Evolutionary conservation across 805 yeast genomes (phyloP), one percentile per base, ranked within the genome.

Genomic region (Saccharomycopsis capsularis): DNA sequence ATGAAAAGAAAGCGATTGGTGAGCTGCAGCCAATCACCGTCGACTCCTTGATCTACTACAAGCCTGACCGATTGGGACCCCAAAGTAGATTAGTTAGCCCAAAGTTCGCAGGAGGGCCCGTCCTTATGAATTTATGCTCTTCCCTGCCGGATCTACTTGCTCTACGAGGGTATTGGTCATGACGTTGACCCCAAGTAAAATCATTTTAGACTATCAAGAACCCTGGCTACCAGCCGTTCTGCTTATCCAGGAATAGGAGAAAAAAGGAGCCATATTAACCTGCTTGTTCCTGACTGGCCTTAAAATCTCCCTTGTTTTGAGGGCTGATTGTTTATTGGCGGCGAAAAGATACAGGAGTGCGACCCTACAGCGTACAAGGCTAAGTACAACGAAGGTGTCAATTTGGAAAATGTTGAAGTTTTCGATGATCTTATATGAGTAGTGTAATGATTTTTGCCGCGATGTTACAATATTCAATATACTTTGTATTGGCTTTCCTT

Each of bases 101-200:
- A 27, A 13, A 27, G 13, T 7, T 27, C 11, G 32, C 32, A 7
- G 32, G 32, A 7, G 32, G n/a, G n/a, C n/a, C n/a, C n/a, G n/a
- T n/a, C n/a, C n/a, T n/a, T n/a, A n/a, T 81, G 82, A 2, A 68
- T 77, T 42, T 78, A 78, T 53, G 62, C 75, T 3, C 53, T 76
- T 43, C 75, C 77, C 3, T 77, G 70, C 56, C 62, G 68, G 16
- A 59, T 78, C 47, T 48, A 71, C 6, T 63, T 71, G 23, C 55
- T 71, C 49, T 70, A 69, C 54, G 57, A 62, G 30, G 55, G 63
- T 23, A 36, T 63, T 30, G 70, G 71, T 62, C 61, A 4, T 39
- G 48, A 15, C 21, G 35, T 19, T 22, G 30, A 21, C 39, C 41
- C 21, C 45, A 53, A 21, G 27, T 56, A 32, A 60, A 64, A 55